These are phyloP conservation scores for Posidonia oceanica DNA, from an alignment of 116 monocot genomes.

Conservation along the genomic window DNA sequence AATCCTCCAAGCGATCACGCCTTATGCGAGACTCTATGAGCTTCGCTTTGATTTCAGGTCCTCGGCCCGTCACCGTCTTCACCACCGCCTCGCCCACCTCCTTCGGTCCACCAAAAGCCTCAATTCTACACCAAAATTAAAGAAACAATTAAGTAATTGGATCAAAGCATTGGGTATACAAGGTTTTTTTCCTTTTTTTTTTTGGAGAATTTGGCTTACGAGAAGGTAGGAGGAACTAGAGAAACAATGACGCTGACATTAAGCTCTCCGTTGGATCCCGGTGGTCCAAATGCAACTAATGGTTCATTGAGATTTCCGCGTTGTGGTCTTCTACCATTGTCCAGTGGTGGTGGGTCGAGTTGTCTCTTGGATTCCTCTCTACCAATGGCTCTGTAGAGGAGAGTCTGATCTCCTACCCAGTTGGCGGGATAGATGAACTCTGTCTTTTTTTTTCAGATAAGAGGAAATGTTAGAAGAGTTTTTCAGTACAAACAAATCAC, in stretches of 20 bases:
- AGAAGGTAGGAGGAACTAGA: slow-evolving; percentile 62
- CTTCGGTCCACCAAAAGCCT: slow-evolving; percentile 45
- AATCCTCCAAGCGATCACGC: slow-evolving; percentile 19
- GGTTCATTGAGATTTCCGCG: slow-evolving; percentile 38
- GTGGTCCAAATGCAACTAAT: slow-evolving; percentile 71
- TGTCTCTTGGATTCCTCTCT: slow-evolving; percentile 51
- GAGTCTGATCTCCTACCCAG: slow-evolving; percentile 83
- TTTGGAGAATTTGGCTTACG: slow-evolving; percentile 22
- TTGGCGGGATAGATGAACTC: slow-evolving; percentile 79
- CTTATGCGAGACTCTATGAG: slow-evolving; percentile 43
- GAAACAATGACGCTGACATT: slow-evolving; percentile 91
- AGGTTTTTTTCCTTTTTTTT: not conserved
- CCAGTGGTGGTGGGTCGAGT: slow-evolving; percentile 35
- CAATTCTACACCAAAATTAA: slow-evolving; percentile 34
- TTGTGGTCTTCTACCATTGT: not conserved
- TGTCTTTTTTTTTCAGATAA: slow-evolving; percentile 12
- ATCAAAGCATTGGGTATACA: not conserved
- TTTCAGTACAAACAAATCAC: too few species aligned
- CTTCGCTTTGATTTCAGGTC: slow-evolving; percentile 34
- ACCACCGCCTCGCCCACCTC: slow-evolving; percentile 76
- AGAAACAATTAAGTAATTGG: not conserved
- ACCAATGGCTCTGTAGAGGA: slow-evolving; percentile 49
- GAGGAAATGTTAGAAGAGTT: too few species aligned
- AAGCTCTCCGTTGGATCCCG: slow-evolving; percentile 77
- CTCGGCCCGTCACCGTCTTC: slow-evolving; percentile 41